Base-by-base conservation (phyloP, 192 early-diverging fungal species). In the Podila epicladia region DNA sequence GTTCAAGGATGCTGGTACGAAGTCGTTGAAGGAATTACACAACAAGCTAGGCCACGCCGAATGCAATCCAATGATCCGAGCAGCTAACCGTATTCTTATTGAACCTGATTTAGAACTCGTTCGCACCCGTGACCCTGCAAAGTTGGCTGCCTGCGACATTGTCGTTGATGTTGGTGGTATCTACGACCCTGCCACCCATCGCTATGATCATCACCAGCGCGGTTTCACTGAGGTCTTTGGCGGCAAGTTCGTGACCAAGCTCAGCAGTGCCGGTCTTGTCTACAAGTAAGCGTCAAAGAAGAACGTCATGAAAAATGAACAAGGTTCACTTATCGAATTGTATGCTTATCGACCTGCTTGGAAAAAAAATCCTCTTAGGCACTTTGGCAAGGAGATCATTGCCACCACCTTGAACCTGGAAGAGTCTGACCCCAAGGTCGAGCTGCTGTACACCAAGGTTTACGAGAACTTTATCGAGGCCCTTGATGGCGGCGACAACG, bases 91-190 rank as follows among this genome's bases (percentile, higher is more conserved):
- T 17, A 20, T 11, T 68, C 17, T 57, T 19, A 58, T 48, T 22
- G 59, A 26, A 22, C 38, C 48, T 45, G 12, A 17, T 61, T 13
- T 62, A 74, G 75, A 85, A 5, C 76, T 96, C 37, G 85, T 96
- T 58, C 93, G 96, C 49, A 93, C 95, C 37, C 93, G 96, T 69
- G 97, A 99, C 68, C 86, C 94, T 1, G 88, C 86, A 20, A 87
- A 93, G 33, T 86, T 98, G 41, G 90, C 86, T 12, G 86, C 88
- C 9, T 95, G 90, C 69, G 93, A 94, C 70, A 90, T 98, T 72
- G 94, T 99, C 17, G 96, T 97, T 20, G 97, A 99, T 82, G 97
- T 98, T 20, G 97, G 97, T 37, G 96, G 94, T 53, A 92, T 93
- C 19, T 99, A 98, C 82, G 93, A 95, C 73, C 93, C 92, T 51